Evolutionary conservation across 192 early-diverging fungal genomes (phyloP).

Genomic region (Dimargaris xerosporica): DNA sequence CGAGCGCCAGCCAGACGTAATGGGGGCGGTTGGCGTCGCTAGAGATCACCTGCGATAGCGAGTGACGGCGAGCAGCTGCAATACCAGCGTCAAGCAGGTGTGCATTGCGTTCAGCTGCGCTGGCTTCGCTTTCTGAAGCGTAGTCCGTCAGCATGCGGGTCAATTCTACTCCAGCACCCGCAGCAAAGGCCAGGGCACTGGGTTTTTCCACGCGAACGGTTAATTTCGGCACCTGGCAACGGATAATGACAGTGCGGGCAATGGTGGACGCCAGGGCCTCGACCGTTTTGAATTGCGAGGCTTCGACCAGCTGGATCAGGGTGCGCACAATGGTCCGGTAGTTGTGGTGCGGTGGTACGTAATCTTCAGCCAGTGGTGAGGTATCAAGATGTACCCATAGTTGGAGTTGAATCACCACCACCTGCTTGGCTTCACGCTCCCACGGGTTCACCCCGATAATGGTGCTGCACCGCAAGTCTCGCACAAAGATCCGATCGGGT

Average conservation of each 20-base stretch:
- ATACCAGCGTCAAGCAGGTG: background rate
- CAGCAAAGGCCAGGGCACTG: conserved; percentile 82
- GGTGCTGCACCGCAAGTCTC: conserved; percentile 56
- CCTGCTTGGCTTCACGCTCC: conserved; percentile 90
- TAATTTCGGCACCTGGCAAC: conserved; percentile 77
- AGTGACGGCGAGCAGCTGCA: background rate
- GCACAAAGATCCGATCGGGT: conserved; percentile 69
- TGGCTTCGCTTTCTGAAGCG: conserved; percentile 8
- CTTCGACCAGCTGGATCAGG: conserved; percentile 67
- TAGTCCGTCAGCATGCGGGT: conserved; percentile 48
- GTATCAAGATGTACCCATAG: conserved; percentile 28
- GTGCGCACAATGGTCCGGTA: conserved; percentile 78
- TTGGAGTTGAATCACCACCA: conserved; percentile 63
- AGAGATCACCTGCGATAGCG: conserved; percentile 5
- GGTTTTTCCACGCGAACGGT: conserved; percentile 89
- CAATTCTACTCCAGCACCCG: conserved; percentile 78
- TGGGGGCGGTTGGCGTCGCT: conserved; percentile 20
- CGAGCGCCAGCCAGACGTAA: conserved; percentile 66
- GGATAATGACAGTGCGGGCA: conserved; percentile 56
- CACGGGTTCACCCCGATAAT: conserved; percentile 93
- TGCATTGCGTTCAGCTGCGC: background rate
- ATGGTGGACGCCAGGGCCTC: conserved; percentile 81
- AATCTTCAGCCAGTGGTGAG: conserved; percentile 26
- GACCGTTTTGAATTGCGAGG: conserved; percentile 82
- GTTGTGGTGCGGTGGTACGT: conserved; percentile 62